Percentiles rank a stretch among this genome's conserved stretches.
These are phyloP conservation scores for Ilex asprella DNA, from an alignment of 257 asterid species.

Conservation along the genomic window DNA sequence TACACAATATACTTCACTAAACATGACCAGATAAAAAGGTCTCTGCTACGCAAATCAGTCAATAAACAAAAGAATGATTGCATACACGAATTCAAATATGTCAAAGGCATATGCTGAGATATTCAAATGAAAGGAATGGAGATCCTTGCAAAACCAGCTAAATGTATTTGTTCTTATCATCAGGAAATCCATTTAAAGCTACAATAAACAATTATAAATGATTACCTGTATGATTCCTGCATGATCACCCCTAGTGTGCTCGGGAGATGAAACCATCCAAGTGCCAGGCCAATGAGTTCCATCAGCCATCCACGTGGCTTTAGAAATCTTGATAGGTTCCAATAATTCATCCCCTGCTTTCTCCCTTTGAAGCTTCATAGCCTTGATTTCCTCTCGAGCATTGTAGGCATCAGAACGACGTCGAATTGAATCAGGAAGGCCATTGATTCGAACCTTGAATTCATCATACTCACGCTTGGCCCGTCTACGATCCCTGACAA, in stretches of 20 bases:
- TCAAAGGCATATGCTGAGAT: too few species aligned
- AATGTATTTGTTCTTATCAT: background rate
- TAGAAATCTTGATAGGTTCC: constrained; percentile 67
- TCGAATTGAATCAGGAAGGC: constrained; percentile 83
- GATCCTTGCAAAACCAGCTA: background rate
- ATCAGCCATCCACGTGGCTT: constrained; percentile 97
- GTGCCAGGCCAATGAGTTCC: constrained; percentile 95
- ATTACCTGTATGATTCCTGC: constrained; percentile 87
- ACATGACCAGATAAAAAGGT: too few species aligned
- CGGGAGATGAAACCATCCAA: constrained; percentile 53
- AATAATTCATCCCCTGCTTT: constrained; percentile 46
- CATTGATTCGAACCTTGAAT: constrained; percentile 76
- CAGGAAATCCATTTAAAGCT: background rate
- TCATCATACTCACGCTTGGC: constrained; percentile 88
- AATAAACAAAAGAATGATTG: too few species aligned
- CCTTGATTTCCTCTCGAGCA: constrained; percentile 84
- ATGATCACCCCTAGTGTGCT: constrained; percentile 84
- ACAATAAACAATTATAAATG: background rate
- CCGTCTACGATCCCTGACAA: constrained; percentile 82
- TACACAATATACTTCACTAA: too few species aligned
- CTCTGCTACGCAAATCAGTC: too few species aligned
- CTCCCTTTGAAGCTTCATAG: constrained; percentile 68
- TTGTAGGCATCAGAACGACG: constrained; percentile 86
- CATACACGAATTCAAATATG: too few species aligned
- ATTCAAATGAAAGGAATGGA: background rate